A percentile compares a stretch with the other conserved stretches of the same genome.
phyloP scores from a whole-genome alignment of 2,329 filamentous ascomycete genomes.

The Niveomyces coronatus region DNA sequence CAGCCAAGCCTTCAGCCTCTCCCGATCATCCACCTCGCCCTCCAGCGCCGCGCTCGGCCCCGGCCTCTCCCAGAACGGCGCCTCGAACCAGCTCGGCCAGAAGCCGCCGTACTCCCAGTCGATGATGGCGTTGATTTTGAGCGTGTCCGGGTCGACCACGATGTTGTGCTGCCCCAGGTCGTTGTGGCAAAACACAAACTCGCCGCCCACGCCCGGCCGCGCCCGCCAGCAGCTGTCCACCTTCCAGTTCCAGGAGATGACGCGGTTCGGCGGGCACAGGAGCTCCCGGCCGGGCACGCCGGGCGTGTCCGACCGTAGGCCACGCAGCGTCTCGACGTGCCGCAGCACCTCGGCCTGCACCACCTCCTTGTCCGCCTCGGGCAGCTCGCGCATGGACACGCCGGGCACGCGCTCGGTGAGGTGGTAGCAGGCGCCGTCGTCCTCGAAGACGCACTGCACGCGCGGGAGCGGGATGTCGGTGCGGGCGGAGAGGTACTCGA shows the following conservation, averaged over 20 bases:
- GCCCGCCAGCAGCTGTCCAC: constrained; percentile 10
- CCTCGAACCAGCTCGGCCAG: constrained; percentile 16
- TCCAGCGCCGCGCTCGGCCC: constrained; percentile 11
- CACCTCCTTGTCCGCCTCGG: constrained; percentile 4
- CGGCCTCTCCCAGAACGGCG: constrained; percentile 11
- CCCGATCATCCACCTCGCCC: constrained; percentile 7
- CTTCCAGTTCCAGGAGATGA: constrained; percentile 9
- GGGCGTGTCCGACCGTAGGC: constrained; percentile 8
- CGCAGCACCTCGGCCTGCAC: neutral
- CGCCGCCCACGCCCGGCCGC: too few relatives aligned
- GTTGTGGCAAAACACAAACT: constrained; percentile 13
- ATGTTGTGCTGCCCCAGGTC: constrained; percentile 11
- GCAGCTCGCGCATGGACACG: constrained; percentile 5
- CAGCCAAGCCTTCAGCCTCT: neutral
- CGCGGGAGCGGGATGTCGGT: constrained; percentile 11
- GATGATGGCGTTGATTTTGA: constrained; percentile 22
- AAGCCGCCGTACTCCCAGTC: constrained; percentile 28
- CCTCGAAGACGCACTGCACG: constrained; percentile 7
- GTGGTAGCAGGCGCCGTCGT: constrained; percentile 11
- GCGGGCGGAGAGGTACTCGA: constrained; percentile 6
- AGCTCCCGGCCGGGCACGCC: constrained; percentile 11
- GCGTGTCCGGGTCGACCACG: constrained; percentile 13
- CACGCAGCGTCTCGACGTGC: constrained; percentile 1
- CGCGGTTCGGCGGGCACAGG: constrained; percentile 10
- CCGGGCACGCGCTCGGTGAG: constrained; percentile 4